phyloP scores from a whole-genome alignment of 768 basidiomycete species.

The Favolaschia claudopus region DNA sequence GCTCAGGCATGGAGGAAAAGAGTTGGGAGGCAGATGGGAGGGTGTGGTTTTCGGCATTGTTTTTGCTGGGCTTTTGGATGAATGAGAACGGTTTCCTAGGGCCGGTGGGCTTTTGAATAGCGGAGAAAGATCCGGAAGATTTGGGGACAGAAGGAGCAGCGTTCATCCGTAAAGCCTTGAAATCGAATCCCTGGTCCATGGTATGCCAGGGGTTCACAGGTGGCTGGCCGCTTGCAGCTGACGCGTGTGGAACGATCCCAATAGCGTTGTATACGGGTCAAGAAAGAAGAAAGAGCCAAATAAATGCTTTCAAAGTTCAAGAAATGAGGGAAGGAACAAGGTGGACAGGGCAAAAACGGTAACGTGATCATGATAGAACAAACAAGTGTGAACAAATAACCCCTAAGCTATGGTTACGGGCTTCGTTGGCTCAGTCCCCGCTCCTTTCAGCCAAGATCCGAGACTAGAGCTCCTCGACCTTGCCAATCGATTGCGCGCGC shows the following conservation, averaged over 20 bases:
- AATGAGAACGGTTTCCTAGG: constrained; percentile 24
- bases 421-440: too few relatives aligned
- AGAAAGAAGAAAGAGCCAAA: background rate
- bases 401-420: too few relatives aligned
- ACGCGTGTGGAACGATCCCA: background rate
- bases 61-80: constrained; percentile 25
- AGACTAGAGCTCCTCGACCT: constrained; percentile 5
- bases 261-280: background rate
- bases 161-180: constrained; percentile 23
- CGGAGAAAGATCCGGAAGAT: constrained; percentile 17
- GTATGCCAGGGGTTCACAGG: too few relatives aligned
- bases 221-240: background rate
- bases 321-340: background rate
- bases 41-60: constrained; percentile 19
- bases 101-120: constrained; percentile 18
- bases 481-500: background rate
- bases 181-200: constrained; percentile 30
- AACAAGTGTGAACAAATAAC: too few relatives aligned
- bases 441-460: background rate
- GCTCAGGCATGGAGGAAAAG: background rate
- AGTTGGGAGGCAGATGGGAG: constrained; percentile 6
- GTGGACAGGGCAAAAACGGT: too few relatives aligned
- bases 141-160: constrained; percentile 9
- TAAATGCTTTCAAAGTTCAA: background rate
- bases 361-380: constrained; percentile 6